phyloP scores from a whole-genome alignment of 2,329 filamentous ascomycete genomes.

The Lecanicillium sp. region DNA sequence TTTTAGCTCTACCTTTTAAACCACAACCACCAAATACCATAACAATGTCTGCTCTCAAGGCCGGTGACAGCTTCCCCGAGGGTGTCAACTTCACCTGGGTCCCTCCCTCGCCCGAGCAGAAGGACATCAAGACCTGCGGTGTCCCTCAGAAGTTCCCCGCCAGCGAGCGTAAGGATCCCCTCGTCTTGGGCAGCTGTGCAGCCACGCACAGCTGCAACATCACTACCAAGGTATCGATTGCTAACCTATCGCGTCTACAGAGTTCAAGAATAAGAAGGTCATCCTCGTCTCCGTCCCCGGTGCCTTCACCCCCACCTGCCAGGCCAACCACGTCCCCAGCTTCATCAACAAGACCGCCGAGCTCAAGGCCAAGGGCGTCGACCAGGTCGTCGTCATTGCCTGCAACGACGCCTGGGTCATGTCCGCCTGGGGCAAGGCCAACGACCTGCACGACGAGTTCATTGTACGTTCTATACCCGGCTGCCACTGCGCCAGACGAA shows the following conservation, averaged over 20 bases:
- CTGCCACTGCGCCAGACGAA: no score
- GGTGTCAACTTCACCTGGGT: slow-evolving; percentile 80
- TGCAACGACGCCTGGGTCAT: slow-evolving; percentile 84
- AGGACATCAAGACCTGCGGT: slow-evolving; percentile 69
- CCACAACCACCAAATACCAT: background rate
- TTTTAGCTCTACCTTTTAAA: slow-evolving; percentile 6
- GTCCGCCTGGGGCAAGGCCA: slow-evolving; percentile 87
- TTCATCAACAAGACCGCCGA: slow-evolving; percentile 67
- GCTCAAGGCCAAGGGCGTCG: slow-evolving; percentile 75
- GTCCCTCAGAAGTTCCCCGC: slow-evolving; percentile 73
- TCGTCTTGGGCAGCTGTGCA: background rate
- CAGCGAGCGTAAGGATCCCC: slow-evolving; percentile 53
- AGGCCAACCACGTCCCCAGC: slow-evolving; percentile 71
- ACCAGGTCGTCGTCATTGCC: slow-evolving; percentile 74
- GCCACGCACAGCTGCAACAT: no score
- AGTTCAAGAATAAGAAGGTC: slow-evolving; percentile 51
- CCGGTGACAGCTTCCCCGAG: slow-evolving; percentile 77
- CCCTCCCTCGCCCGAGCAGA: slow-evolving; percentile 63
- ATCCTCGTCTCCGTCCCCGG: slow-evolving; percentile 54
- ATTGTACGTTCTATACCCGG: slow-evolving; percentile 38
- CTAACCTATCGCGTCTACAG: slow-evolving; percentile 25
- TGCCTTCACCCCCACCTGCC: slow-evolving; percentile 84
- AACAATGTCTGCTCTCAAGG: slow-evolving; percentile 61
- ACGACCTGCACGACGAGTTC: slow-evolving; percentile 64
- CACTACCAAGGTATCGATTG: background rate